Conservation (phyloP, 2,329 filamentous ascomycete species). For the Hypoxylon sp. region DNA sequence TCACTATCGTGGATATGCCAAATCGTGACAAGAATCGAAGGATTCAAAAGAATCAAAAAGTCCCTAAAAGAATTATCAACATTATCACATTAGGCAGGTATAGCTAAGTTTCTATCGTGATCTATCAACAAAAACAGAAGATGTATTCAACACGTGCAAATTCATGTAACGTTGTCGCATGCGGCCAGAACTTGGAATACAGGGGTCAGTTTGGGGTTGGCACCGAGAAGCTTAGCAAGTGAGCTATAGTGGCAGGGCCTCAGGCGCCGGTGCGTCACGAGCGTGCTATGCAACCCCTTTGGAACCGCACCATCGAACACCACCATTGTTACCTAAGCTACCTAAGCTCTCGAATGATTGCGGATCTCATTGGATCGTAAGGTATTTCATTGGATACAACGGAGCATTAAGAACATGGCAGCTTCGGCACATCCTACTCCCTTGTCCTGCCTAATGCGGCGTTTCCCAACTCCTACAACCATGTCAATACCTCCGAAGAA, state of each 20-base stretch:
- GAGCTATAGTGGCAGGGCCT: constrained; percentile 28
- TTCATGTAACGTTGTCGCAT: constrained; percentile 39
- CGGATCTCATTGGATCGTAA: constrained; percentile 19
- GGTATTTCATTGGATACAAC: constrained; percentile 10
- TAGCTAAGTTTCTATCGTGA: constrained; percentile 6
- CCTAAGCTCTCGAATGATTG: constrained; percentile 5
- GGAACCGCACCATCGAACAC: constrained; percentile 5
- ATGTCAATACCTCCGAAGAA: constrained; percentile 11
- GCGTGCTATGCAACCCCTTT: constrained; percentile 7
- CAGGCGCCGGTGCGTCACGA: constrained; percentile 29
- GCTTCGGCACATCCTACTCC: constrained; percentile 17
- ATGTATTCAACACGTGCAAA: constrained; percentile 17
- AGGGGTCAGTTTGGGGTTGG: constrained; percentile 22
- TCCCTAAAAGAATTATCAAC: not conserved
- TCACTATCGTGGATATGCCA: not conserved
- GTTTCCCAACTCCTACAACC: constrained; percentile 12
- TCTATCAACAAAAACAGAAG: constrained; percentile 7
- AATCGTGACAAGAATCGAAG: not conserved
- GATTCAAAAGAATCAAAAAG: not conserved
- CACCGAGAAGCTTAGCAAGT: constrained; percentile 30
- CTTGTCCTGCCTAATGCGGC: constrained; percentile 26
- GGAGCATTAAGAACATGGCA: not conserved
- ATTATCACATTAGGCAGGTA: constrained; percentile 37
- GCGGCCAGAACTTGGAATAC: constrained; percentile 19
- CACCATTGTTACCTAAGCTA: constrained; percentile 14